Conservation (phyloP, 2,329 filamentous ascomycete genomes). For the Penicillium frequentans region DNA sequence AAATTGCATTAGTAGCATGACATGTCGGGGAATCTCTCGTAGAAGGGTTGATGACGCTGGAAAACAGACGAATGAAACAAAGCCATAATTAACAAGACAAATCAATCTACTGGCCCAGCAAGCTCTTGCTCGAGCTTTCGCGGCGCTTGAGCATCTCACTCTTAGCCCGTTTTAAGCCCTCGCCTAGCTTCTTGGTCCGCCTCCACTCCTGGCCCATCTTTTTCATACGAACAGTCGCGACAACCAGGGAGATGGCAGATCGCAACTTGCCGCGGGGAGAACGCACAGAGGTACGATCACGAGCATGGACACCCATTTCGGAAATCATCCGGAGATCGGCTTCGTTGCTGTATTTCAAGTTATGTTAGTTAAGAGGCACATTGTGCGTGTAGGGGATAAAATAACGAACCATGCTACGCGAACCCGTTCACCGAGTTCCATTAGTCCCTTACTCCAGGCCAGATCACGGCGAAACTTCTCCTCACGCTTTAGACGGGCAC, state of each 20-base stretch:
- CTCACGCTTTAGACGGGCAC: constrained; percentile 77
- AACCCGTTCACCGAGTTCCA: constrained; percentile 72
- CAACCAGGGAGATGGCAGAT: constrained; percentile 43
- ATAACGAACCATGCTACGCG: constrained; percentile 72
- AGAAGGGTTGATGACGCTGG: constrained; percentile 19
- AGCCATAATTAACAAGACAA: constrained; percentile 18
- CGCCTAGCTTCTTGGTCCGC: constrained; percentile 43
- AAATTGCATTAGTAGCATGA: constrained; percentile 9
- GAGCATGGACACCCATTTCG: constrained; percentile 69
- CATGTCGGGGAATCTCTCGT: constrained; percentile 26
- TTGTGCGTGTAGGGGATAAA: background rate
- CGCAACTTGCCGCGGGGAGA: constrained; percentile 43
- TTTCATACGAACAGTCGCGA: constrained; percentile 48
- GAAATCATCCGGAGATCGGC: constrained; percentile 83
- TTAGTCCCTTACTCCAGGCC: constrained; percentile 82
- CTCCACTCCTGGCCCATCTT: constrained; percentile 47
- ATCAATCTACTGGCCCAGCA: constrained; percentile 13
- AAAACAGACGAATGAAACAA: constrained; percentile 13
- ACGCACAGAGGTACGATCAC: constrained; percentile 30
- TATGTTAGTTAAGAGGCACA: background rate
- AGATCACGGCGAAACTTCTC: constrained; percentile 76
- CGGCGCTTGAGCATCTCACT: constrained; percentile 40
- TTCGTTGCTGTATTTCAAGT: constrained; percentile 68
- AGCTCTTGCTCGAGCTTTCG: constrained; percentile 29
- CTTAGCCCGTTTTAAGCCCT: constrained; percentile 45